phyloP scores from a whole-genome alignment of 768 basidiomycete species.

The Boletus tylopilopsis region DNA sequence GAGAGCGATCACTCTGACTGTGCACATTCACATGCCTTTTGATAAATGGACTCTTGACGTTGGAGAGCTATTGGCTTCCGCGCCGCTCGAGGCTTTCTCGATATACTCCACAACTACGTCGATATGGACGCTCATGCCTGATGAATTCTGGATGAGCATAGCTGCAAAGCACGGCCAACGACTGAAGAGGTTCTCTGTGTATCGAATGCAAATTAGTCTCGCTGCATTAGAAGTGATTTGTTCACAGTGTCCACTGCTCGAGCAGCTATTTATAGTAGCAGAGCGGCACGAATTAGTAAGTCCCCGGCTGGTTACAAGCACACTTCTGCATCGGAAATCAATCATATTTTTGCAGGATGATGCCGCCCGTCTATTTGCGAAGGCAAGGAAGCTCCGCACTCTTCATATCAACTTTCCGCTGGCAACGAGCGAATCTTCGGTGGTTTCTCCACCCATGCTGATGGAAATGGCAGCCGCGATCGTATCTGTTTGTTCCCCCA shows the following conservation, averaged over 20 bases:
- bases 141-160: constrained; percentile 50
- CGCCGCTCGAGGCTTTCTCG: constrained; percentile 59
- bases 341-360: constrained; percentile 13
- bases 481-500: constrained; percentile 46
- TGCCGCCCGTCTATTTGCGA: constrained; percentile 34
- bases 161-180: constrained; percentile 47
- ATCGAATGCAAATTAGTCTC: constrained; percentile 56
- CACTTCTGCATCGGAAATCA: not conserved
- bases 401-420: constrained; percentile 59
- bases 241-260: constrained; percentile 45
- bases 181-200: constrained; percentile 57
- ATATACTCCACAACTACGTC: constrained; percentile 51
- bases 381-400: constrained; percentile 45
- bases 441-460: constrained; percentile 15
- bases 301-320: not conserved
- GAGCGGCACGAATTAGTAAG: constrained; percentile 45
- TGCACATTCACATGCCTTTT: constrained; percentile 35
- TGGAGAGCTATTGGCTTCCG: constrained; percentile 38
- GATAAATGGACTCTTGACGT: constrained; percentile 46
- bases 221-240: constrained; percentile 53
- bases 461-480: constrained; percentile 42
- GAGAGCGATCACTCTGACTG: constrained; percentile 55
- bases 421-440: constrained; percentile 12
- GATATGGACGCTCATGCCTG: constrained; percentile 37
- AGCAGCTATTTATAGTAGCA: constrained; percentile 62